Evolutionary conservation across 352 stramenopile species (phyloP).

Genomic region (Blastocystis sp.): DNA sequence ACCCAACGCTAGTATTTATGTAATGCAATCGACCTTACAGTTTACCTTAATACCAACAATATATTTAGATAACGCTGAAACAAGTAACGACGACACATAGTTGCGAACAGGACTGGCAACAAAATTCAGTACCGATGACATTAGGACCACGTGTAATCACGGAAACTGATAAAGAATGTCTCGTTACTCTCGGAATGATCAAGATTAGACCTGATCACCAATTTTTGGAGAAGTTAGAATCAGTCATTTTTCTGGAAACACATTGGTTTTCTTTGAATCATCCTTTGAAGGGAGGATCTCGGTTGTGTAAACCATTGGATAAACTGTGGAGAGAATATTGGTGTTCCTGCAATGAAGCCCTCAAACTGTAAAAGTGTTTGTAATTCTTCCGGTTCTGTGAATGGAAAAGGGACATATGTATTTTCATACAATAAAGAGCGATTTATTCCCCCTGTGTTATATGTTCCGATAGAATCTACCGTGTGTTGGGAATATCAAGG

Average conservation of each 20-base stretch:
- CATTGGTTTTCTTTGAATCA: not conserved
- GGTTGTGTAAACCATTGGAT: no score
- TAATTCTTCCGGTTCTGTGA: no score
- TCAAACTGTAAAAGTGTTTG: no score
- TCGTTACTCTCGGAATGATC: not conserved
- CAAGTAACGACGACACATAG: slow-evolving; percentile 59
- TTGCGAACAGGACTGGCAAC: slow-evolving; percentile 43
- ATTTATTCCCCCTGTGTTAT: no score
- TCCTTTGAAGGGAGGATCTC: no score
- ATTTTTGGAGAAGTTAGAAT: not conserved
- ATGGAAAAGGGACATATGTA: no score
- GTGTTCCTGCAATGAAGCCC: no score
- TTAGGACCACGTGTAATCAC: not conserved
- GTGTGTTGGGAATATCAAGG: no score
- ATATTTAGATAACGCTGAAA: slow-evolving; percentile 66
- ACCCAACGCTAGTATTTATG: slow-evolving; percentile 36
- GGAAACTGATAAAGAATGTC: not conserved
- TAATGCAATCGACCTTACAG: not conserved
- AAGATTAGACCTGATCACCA: not conserved
- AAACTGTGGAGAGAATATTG: no score
- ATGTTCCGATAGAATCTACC: no score
- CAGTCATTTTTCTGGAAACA: not conserved
- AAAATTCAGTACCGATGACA: slow-evolving; percentile 64
- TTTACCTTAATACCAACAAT: slow-evolving; percentile 67
- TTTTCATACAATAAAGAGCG: no score